Conservation (phyloP, 2,329 filamentous ascomycete genomes). For the Diplocarpon rosae region DNA sequence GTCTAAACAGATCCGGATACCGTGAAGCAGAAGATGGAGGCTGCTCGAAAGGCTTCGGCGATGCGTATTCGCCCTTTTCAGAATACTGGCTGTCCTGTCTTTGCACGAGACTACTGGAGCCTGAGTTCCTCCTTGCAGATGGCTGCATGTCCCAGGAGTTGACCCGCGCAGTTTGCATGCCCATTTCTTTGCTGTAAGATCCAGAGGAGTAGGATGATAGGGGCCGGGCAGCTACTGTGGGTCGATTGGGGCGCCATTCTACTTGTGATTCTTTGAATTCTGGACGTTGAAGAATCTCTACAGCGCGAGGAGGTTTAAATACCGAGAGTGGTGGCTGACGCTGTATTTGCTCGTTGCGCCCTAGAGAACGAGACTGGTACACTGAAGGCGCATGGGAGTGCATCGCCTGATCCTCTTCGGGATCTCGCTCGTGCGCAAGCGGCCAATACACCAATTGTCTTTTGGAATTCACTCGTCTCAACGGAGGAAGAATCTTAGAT, state of each 20-base stretch:
- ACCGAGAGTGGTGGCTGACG: not conserved
- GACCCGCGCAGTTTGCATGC: slow-evolving; percentile 5
- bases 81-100: slow-evolving; percentile 1
- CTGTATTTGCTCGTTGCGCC: slow-evolving; percentile 1
- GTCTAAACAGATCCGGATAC: slow-evolving; percentile 37
- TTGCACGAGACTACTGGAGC: slow-evolving; percentile 2
- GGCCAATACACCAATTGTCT: not conserved
- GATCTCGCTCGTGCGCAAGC: not conserved
- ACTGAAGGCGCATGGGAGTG: not conserved
- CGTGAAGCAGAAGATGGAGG: slow-evolving; percentile 41
- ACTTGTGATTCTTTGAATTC: slow-evolving; percentile 17
- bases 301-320: slow-evolving; percentile 2
- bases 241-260: slow-evolving; percentile 18
- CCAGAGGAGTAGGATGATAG: slow-evolving; percentile 2
- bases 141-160: slow-evolving; percentile 12
- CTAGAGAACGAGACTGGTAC: not conserved
- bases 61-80: slow-evolving; percentile 3
- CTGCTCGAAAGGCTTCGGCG: slow-evolving; percentile 27
- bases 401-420: not conserved
- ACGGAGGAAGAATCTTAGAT: not conserved
- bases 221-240: slow-evolving; percentile 9
- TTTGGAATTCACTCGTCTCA: not conserved
- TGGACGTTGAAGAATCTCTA: slow-evolving; percentile 6
- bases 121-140: not conserved
- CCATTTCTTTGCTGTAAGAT: slow-evolving; percentile 7